phyloP scores from a whole-genome alignment of 2,329 filamentous ascomycete genomes.

The Ophiostoma ips region DNA sequence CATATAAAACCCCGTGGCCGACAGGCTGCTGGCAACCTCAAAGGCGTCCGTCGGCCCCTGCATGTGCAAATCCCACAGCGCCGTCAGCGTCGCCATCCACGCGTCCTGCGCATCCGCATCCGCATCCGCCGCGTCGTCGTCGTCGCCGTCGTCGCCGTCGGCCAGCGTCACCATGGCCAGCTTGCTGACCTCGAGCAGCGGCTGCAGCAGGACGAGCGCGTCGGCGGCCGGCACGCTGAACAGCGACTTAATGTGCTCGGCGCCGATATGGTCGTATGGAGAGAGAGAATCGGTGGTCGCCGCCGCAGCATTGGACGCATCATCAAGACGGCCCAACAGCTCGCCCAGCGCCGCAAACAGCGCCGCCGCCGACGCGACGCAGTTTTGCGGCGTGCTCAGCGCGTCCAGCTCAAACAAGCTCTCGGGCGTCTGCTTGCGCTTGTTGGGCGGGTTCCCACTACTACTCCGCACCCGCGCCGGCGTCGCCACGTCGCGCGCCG shows the following conservation, averaged over 20 bases:
- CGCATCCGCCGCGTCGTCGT: neutral
- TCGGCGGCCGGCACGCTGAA: conserved; percentile 38
- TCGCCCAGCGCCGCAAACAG: conserved; percentile 32
- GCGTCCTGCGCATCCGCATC: conserved; percentile 23
- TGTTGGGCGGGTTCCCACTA: neutral
- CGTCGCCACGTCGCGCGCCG: conserved; percentile 43
- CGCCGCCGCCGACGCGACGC: conserved; percentile 32
- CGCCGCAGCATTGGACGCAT: neutral
- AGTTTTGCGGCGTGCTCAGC: conserved; percentile 26
- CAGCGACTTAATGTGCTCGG: conserved; percentile 43
- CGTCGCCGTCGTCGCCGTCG: neutral
- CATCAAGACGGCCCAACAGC: conserved; percentile 32
- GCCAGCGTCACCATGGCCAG: conserved; percentile 13
- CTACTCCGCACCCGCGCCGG: conserved; percentile 14
- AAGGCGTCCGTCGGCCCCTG: conserved; percentile 32
- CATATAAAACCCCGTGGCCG: conserved; percentile 25
- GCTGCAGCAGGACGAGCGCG: conserved; percentile 29
- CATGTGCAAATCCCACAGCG: conserved; percentile 41
- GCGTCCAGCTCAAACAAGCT: conserved; percentile 25
- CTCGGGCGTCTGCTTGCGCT: conserved; percentile 10
- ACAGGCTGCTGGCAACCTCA: conserved; percentile 35
- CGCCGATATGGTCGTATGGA: conserved; percentile 34
- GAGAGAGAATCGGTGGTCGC: neutral
- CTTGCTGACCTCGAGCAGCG: conserved; percentile 23
- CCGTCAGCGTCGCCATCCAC: conserved; percentile 34